Evolutionary conservation across 495 filamentous ascomycete species (phyloP), one percentile per base, ranked within the genome.

Genomic region (Penicillium maclennaniae): DNA sequence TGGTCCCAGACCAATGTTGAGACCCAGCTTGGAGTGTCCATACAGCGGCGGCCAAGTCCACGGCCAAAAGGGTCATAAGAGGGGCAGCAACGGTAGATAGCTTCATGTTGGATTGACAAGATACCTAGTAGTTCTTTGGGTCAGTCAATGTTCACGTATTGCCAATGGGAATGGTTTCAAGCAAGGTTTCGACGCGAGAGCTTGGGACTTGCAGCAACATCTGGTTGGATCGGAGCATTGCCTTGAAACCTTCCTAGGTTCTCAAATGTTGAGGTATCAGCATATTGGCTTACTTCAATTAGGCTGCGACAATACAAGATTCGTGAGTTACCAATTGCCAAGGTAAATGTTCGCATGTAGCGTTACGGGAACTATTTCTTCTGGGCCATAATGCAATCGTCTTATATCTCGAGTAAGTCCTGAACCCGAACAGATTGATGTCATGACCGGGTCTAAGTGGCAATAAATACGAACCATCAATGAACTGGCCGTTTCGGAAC

Each of bases 1-100:
- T 20, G 6, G 43, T 38, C 21, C 48, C 54, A 5, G 27, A 38
- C 36, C 39, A 51, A 1, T n/a, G 16, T 26, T 52, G 54, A 9
- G 20, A 27, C 21, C 45, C 45, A 17, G 47, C 38, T 15, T 23
- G 23, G 16, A 56, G 54, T 37, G 48, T 21, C 54, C 54, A 56
- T 23, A 7, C 27, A 31, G 27, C 7, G 4, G 27, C 9, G 4
- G 27, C 9, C 27, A 31, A 8, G 45, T 27, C 19, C 45, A 25
- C 42, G 42, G 42, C 27, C 27, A 31, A 31, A 31, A 31, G 10
- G 7, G 27, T 31, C 27, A 31, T 31, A 8, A 31, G 27, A 7
- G 27, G 27, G 9, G 9, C 6, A 31, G 27, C 27, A 3, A 31
- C 27, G 27, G 27, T 31, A 31, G 27, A 31, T 31, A 31, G 27